Conservation (phyloP, 2,329 filamentous ascomycete genomes). For the Berkeleyomyces basicola region DNA sequence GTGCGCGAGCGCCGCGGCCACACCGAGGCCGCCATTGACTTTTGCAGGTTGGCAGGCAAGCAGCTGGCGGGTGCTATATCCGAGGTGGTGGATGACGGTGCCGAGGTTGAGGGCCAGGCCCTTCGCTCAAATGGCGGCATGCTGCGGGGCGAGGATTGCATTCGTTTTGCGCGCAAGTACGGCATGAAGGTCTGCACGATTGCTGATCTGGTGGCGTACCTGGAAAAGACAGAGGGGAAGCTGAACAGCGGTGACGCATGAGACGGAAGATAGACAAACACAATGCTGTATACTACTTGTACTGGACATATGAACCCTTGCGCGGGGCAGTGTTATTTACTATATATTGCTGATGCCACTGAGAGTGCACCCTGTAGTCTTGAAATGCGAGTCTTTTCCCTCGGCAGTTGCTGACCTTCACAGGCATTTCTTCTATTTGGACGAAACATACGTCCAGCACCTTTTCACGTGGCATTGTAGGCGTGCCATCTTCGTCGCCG, state of each 20-base stretch:
- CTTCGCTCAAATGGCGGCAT: slow-evolving; percentile 58
- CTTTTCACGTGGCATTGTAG: no score
- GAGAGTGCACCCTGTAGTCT: neutral
- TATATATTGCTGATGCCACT: neutral
- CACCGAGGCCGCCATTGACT: slow-evolving; percentile 84
- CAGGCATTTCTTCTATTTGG: neutral
- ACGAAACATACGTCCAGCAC: neutral
- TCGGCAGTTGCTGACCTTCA: no score
- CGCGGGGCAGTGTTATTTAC: neutral
- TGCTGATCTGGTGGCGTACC: slow-evolving; percentile 65
- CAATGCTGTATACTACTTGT: neutral
- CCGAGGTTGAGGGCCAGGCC: slow-evolving; percentile 50
- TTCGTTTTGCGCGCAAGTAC: slow-evolving; percentile 76
- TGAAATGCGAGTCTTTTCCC: no score
- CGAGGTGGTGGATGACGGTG: slow-evolving; percentile 79
- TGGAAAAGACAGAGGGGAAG: slow-evolving; percentile 60
- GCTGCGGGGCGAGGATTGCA: slow-evolving; percentile 77
- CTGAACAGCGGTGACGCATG: slow-evolving; percentile 28
- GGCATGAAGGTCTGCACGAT: slow-evolving; percentile 91
- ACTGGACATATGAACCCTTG: neutral
- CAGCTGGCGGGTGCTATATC: slow-evolving; percentile 65
- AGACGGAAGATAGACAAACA: neutral
- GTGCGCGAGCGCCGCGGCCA: slow-evolving; percentile 68
- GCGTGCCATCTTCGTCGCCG: neutral
- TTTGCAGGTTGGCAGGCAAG: slow-evolving; percentile 74